Evolutionary conservation across 768 basidiomycete species (phyloP).

Genomic region (Phylloporus scabripes): DNA sequence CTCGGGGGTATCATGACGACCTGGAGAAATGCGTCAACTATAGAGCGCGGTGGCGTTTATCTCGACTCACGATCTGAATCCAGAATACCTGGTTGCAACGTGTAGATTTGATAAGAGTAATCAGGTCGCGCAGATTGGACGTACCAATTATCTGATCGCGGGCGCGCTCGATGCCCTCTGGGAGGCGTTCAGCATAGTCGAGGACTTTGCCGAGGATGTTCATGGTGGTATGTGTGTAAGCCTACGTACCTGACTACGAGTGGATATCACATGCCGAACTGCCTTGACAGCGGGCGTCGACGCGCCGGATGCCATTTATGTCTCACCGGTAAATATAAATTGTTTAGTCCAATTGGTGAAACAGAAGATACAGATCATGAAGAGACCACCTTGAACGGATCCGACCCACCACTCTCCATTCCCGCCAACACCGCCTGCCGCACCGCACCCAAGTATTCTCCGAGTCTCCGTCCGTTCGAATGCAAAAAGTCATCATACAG

Average conservation of each 20-base stretch:
- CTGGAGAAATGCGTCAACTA: constrained; percentile 11
- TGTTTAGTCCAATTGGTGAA: constrained; percentile 1
- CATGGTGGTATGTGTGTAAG: constrained; percentile 26
- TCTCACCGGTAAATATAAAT: background rate
- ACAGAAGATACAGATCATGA: constrained; percentile 10
- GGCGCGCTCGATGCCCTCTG: constrained; percentile 35
- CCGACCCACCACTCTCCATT: constrained; percentile 69
- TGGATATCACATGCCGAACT: background rate
- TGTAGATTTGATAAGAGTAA: background rate
- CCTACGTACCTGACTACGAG: background rate
- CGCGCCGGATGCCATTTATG: background rate
- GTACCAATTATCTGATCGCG: constrained; percentile 33
- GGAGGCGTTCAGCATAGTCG: constrained; percentile 32
- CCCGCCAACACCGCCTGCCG: constrained; percentile 66
- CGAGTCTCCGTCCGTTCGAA: constrained; percentile 53
- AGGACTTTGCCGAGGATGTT: constrained; percentile 37
- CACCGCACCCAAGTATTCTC: constrained; percentile 71
- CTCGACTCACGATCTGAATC: constrained; percentile 30
- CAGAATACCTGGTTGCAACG: constrained; percentile 26
- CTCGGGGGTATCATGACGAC: constrained; percentile 70
- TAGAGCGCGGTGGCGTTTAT: background rate
- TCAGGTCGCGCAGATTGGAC: background rate
- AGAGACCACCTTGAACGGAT: constrained; percentile 54
- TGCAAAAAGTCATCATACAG: constrained; percentile 79
- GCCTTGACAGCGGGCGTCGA: constrained; percentile 1